A percentile compares a stretch with the other conserved stretches of the same genome.
These are phyloP conservation scores for Santalum album DNA, from an alignment of 164 flowering plant genomes.

Conservation along the genomic window DNA sequence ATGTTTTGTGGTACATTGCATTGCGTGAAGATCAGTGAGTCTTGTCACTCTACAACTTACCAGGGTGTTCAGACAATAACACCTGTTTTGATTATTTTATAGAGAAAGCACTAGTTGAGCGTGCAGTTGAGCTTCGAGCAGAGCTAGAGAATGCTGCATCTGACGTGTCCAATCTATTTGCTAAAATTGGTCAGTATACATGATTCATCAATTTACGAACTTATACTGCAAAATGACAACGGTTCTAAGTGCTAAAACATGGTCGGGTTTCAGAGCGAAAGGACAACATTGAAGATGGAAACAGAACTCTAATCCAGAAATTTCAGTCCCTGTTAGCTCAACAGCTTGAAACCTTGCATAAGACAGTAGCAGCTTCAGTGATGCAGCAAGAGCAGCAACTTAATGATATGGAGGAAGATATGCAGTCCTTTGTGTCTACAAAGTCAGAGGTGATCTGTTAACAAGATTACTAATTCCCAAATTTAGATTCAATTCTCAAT, in stretches of 20 bases:
- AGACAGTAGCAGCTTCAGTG: background rate
- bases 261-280: background rate
- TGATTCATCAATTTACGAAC: background rate
- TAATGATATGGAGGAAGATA: constrained; percentile 1
- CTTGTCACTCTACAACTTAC: too few relatives aligned
- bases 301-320: background rate
- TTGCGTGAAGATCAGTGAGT: too few relatives aligned
- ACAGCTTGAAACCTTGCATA: constrained; percentile 2
- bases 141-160: constrained; percentile 4
- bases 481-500: background rate
- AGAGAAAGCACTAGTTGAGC: constrained; percentile 4
- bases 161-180: background rate
- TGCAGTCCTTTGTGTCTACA: constrained; percentile 5
- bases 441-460: background rate
- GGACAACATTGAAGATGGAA: constrained; percentile 3
- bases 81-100: background rate
- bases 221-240: background rate
- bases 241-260: background rate
- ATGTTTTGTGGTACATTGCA: too few relatives aligned
- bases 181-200: constrained; percentile 2
- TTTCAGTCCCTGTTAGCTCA: constrained; percentile 1
- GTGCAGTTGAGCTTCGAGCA: constrained; percentile 1
- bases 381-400: constrained; percentile 2
- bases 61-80: too few relatives aligned
- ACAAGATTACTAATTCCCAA: background rate